phyloP scores from a whole-genome alignment of 1,139 yeast genomes.

The Candida smagusa region DNA sequence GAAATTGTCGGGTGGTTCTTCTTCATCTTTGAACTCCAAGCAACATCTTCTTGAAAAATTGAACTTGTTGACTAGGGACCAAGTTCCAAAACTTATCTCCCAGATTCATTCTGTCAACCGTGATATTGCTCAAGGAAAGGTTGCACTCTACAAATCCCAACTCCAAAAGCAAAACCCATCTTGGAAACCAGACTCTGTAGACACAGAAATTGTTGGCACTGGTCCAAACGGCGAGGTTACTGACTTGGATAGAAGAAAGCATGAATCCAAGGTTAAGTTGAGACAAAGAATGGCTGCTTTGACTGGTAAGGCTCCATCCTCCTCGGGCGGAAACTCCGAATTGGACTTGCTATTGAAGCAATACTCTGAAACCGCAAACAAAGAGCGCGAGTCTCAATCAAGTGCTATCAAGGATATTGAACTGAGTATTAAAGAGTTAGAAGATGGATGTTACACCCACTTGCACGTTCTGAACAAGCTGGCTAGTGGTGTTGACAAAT shows the following conservation, averaged over 20 bases:
- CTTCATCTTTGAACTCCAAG: constrained; percentile 37
- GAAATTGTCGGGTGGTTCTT: constrained; percentile 29
- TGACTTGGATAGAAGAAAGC: constrained; percentile 75
- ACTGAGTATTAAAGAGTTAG: constrained; percentile 67
- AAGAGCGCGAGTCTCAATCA: constrained; percentile 55
- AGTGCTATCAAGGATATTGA: constrained; percentile 70
- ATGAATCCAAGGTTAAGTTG: constrained; percentile 71
- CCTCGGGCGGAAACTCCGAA: constrained; percentile 41
- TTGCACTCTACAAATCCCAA: constrained; percentile 56
- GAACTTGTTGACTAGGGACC: constrained; percentile 54
- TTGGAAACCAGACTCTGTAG: constrained; percentile 47
- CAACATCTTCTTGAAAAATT: constrained; percentile 47
- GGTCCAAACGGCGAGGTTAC: constrained; percentile 86
- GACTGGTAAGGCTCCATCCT: constrained; percentile 62
- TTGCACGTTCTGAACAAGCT: constrained; percentile 43
- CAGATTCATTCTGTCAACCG: constrained; percentile 62
- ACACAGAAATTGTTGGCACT: constrained; percentile 62
- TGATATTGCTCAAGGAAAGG: constrained; percentile 64
- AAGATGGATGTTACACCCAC: constrained; percentile 52
- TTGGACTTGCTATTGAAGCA: constrained; percentile 54
- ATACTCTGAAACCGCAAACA: constrained; percentile 51
- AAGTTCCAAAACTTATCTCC: constrained; percentile 65
- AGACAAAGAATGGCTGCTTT: constrained; percentile 88
- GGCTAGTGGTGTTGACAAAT: constrained; percentile 62
- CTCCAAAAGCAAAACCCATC: constrained; percentile 62